Evolutionary conservation across 257 asterid species (phyloP), one percentile per base, ranked within the genome.

Genomic region (Oldenlandia corymbosa): DNA sequence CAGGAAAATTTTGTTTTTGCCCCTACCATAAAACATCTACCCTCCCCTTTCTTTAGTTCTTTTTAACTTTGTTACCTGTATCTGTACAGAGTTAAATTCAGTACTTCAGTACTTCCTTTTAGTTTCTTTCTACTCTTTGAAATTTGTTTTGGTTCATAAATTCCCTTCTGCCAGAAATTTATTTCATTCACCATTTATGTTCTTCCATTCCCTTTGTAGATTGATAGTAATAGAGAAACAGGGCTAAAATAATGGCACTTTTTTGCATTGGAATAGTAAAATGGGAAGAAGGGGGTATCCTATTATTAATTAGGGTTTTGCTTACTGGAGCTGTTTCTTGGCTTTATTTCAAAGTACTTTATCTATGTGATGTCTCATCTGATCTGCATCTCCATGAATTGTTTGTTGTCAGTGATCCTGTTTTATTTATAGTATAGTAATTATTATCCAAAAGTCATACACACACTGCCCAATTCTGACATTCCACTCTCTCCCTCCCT

Each of bases 1-100:
- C 52, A 37, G 83, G 74, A 64, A 80, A 73, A 27, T 86, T 84
- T 86, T 86, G 92, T 80, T n/a, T n/a, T 78, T 54, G n/a, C 67
- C 77, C 64, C 73, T 39, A 4, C 58, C 48, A 43, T 41, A 17
- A 28, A 60, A 41, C 53, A 23, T 34, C 39, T 34, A 28, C 52
- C 62, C 10, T 2, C 27, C 0, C 12, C 12, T 1, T 8, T 57
- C 45, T 58, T 66, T 45, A 47, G 62, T 26, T 57, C n/a, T n/a
- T 50, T 49, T 20, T 34, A 34, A 62, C 16, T 60, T 71, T 55
- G 18, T 18, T 57, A 32, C 62, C 62, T 73, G 76, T 67, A 21
- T 41, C 4, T 77, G 86, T 78, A 80, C 77, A 87, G 76, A 76
- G 51, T 71, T 66, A 37, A 69, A 55, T 71, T 69, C 61, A 58